Evolutionary conservation across 148 eudicot species (phyloP).

Genomic region (Pouteria glomerata): DNA sequence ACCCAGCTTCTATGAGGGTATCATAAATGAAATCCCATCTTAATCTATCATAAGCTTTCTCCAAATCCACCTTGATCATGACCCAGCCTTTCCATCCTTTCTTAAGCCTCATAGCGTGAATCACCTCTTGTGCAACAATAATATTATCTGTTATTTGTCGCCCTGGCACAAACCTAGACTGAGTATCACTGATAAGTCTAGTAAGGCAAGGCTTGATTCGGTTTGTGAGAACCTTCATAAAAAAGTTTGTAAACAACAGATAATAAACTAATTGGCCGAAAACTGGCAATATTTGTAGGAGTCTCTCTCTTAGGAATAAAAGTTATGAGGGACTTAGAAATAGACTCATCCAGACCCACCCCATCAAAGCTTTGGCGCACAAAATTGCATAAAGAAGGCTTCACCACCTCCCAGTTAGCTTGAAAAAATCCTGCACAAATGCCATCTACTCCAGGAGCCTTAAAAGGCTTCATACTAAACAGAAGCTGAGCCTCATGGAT

Average conservation of each 20-base stretch:
- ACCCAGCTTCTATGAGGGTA: too few relatives aligned
- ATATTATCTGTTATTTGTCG: neutral
- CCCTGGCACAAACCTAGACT: neutral
- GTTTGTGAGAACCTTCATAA: neutral
- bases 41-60: too few relatives aligned
- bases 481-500: too few relatives aligned
- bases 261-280: neutral
- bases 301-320: neutral
- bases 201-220: neutral
- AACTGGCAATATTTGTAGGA: neutral
- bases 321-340: too few relatives aligned
- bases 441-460: too few relatives aligned
- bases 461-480: too few relatives aligned
- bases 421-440: too few relatives aligned
- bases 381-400: too few relatives aligned
- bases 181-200: neutral
- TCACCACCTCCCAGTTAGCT: too few relatives aligned
- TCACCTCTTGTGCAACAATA: neutral
- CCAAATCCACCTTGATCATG: too few relatives aligned
- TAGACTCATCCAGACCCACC: too few relatives aligned
- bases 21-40: neutral
- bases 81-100: neutral
- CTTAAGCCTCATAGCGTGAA: neutral
- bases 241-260: neutral
- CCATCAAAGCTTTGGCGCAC: too few relatives aligned